Base-by-base conservation (phyloP, 2,329 filamentous ascomycete species). In the Thielaviopsis euricoi region DNA sequence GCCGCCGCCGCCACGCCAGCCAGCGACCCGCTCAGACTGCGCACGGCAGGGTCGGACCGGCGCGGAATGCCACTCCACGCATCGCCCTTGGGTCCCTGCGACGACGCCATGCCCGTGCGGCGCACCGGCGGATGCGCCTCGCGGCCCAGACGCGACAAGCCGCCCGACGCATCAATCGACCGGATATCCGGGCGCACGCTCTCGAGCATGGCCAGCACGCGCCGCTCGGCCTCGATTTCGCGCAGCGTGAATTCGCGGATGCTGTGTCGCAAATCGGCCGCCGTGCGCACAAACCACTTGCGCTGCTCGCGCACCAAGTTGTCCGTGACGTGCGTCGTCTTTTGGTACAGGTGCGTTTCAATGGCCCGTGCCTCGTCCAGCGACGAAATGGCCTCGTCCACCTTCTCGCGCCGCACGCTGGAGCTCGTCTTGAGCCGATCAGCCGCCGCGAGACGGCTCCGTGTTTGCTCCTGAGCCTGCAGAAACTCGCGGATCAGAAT, bases 61-160 rank as follows among this genome's bases (percentile, higher is more conserved):
- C 93, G 80, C 40, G 90, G 88, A 26, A 96, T 89, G 59, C 93
- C 93, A 65, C 89, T 95, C 93, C 93, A 98, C 17, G 93, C 86
- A 70, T 98, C 93, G n/a, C 93, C 93, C 73, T 95, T 95, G 54
- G 93, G 91, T 0, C 93, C 93, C 71, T 98, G 93, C 65, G 87
- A 93, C 52, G 87, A 87, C 17, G 87, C 87, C 63, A 96, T 72
- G 69, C 82, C 91, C 25, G 84, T 72, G 61, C 91, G 82, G 57
- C 93, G 81, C 60, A 74, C 70, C 5, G 83, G 73, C 2, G 93
- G 91, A 68, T 95, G 89, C 17, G 86, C 76, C 71, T 98, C 93
- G 60, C 93, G 83, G 49, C 93, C 93, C 37, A 98, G 78, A 49
- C 93, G 82, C 66, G 86, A 93, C 52, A 98, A 80, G 12, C 93